Conservation (phyloP, 306 rosid genomes). For the Cicer arietinum region DNA sequence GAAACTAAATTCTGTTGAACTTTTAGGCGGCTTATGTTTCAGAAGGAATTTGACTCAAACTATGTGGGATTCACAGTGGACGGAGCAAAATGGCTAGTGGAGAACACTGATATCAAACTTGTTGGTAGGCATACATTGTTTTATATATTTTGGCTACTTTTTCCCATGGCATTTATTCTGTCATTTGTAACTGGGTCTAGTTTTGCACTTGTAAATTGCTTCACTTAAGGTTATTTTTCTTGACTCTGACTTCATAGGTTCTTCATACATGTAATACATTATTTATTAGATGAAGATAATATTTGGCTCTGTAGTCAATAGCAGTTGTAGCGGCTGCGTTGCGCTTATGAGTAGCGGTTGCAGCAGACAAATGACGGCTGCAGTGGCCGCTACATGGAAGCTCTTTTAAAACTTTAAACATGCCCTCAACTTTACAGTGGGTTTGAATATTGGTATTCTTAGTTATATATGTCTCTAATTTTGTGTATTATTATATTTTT, state of each 20-base stretch:
- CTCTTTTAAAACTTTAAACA: background rate
- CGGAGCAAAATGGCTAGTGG: slow-evolving; percentile 92
- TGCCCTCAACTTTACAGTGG: background rate
- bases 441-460: background rate
- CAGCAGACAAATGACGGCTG: background rate
- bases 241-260: slow-evolving; percentile 3
- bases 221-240: slow-evolving; percentile 18
- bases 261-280: slow-evolving; percentile 26
- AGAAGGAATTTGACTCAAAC: slow-evolving; percentile 70
- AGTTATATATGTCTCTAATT: background rate
- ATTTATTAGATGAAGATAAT: slow-evolving; percentile 20
- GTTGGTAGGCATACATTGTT: slow-evolving; percentile 57
- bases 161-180: slow-evolving; percentile 23
- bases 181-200: slow-evolving; percentile 34
- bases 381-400: background rate
- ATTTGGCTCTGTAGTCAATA: background rate
- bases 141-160: slow-evolving; percentile 31
- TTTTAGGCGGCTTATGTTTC: slow-evolving; percentile 83
- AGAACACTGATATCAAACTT: slow-evolving; percentile 88
- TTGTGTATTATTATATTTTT: background rate
- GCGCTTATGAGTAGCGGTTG: background rate
- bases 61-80: slow-evolving; percentile 79
- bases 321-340: background rate
- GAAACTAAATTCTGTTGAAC: slow-evolving; percentile 43
- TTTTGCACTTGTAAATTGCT: slow-evolving; percentile 31